These are phyloP conservation scores for Aspergillus sp. DNA, from an alignment of 2,329 filamentous ascomycete species.

Conservation along the genomic window DNA sequence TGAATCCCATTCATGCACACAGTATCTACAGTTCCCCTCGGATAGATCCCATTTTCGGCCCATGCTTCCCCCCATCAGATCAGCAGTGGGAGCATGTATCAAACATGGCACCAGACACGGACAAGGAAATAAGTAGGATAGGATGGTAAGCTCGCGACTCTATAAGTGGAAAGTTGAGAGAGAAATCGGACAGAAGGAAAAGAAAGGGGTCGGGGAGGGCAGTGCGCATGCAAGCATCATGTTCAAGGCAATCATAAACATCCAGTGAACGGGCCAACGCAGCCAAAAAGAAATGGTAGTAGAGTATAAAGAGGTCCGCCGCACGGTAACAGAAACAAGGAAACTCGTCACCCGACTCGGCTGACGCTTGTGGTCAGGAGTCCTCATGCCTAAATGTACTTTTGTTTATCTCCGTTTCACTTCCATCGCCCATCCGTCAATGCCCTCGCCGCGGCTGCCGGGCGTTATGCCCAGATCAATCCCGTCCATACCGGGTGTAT, in stretches of 20 bases:
- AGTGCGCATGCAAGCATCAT: constrained; percentile 18
- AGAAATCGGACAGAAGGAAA: constrained; percentile 12
- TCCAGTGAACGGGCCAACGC: constrained; percentile 27
- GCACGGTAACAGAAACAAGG: constrained; percentile 23
- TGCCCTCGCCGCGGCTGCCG: constrained; percentile 83
- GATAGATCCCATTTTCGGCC: no score
- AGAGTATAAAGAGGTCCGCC: constrained; percentile 27
- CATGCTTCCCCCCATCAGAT: no score
- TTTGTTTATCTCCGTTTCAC: constrained; percentile 70
- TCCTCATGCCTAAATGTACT: constrained; percentile 8
- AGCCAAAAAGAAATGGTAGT: constrained; percentile 28
- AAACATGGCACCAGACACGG: background rate
- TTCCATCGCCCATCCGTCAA: constrained; percentile 90
- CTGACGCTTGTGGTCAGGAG: constrained; percentile 18
- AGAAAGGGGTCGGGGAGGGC: background rate
- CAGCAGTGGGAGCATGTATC: background rate
- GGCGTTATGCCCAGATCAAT: constrained; percentile 74
- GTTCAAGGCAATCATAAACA: constrained; percentile 34
- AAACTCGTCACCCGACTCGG: constrained; percentile 30
- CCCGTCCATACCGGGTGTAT: constrained; percentile 84
- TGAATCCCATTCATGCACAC: background rate
- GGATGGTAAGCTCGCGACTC: background rate
- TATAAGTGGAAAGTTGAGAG: constrained; percentile 4
- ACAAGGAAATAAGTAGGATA: background rate
- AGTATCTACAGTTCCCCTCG: background rate